Evolutionary conservation across 1,139 yeast genomes (phyloP), one percentile per base, ranked within the genome.

Genomic region (Yamadazyma dushanensis): DNA sequence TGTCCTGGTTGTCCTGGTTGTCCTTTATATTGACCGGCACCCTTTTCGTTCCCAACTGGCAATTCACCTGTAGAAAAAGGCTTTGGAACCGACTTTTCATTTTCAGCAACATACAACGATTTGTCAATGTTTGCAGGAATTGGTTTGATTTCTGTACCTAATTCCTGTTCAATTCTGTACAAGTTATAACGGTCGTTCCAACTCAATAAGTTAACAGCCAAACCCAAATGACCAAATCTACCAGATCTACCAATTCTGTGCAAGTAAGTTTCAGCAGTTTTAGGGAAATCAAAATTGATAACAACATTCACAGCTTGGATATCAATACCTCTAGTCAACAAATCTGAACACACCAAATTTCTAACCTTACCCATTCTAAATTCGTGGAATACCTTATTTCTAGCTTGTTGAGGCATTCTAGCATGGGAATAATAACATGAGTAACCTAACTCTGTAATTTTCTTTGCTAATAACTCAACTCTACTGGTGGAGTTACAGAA

Each of bases 201-300:
- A 61, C 90, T 87, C 71, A 92, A 89, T 54, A 92, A 78, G 65
- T 92, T 94, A 57, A 92, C 90, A 29, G 98, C 98, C 59, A 92
- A 76, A 73, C 98, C 98, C 58, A 90, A 79, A 62, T 94, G 98
- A 50, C 98, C 98, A 59, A 89, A 92, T 74, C 98, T 85, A 51
- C 98, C 99, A 3, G 97, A 89, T 73, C 99, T 90, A 73, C 99
- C 97, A 56, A 92, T 94, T 76, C 98, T 86, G 67, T 92, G 98
- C 53, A 92, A 77, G 63, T 92, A 92, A 29, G 97, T 92, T 65
- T 92, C 98, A 8, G 97, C 97, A 40, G 87, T 89, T 63, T 92
- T 92, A 44, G 99, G 98, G 81, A 92, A 92, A 65, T 92, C 98
- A 63, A 92, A 94, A 66, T 92, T 92, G 54, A 92, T 87, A 38